phyloP scores from a whole-genome alignment of 192 early-diverging fungal genomes.

The Dissophora ornata region DNA sequence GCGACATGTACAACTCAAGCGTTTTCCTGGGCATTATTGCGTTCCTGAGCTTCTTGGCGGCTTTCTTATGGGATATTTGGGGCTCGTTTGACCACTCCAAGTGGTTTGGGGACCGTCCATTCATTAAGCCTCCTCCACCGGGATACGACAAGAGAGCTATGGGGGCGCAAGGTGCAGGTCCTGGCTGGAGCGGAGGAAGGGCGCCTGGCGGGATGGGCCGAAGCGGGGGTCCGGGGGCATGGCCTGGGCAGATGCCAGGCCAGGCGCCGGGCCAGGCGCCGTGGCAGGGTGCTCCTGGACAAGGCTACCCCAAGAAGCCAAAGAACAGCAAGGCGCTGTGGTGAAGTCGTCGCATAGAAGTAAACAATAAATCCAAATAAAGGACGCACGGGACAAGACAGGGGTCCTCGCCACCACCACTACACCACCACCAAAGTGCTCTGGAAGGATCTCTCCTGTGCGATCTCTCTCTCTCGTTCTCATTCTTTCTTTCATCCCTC shows the following conservation, averaged over 20 bases:
- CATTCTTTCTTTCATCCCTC: neutral
- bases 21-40: constrained; percentile 35
- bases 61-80: constrained; percentile 48
- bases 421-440: neutral
- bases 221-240: neutral
- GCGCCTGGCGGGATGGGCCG: neutral
- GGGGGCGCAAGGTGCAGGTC: neutral
- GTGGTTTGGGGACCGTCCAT: constrained; percentile 2
- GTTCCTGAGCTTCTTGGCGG: constrained; percentile 21
- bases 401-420: neutral
- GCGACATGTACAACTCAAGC: constrained; percentile 52
- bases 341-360: too few species aligned
- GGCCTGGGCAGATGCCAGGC: constrained; percentile 11
- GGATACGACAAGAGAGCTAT: constrained; percentile 19
- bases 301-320: constrained; percentile 1
- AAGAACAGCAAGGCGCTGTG: constrained; percentile 43
- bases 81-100: constrained; percentile 43
- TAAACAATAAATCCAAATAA: too few species aligned
- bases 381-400: too few species aligned
- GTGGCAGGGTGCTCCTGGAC: neutral
- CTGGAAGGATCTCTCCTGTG: neutral
- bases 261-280: neutral
- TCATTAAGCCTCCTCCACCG: constrained; percentile 37
- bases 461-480: neutral
- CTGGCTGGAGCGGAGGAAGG: constrained; percentile 2